phyloP scores from a whole-genome alignment of 148 eudicot species.

The Camellia lanceoleosa region DNA sequence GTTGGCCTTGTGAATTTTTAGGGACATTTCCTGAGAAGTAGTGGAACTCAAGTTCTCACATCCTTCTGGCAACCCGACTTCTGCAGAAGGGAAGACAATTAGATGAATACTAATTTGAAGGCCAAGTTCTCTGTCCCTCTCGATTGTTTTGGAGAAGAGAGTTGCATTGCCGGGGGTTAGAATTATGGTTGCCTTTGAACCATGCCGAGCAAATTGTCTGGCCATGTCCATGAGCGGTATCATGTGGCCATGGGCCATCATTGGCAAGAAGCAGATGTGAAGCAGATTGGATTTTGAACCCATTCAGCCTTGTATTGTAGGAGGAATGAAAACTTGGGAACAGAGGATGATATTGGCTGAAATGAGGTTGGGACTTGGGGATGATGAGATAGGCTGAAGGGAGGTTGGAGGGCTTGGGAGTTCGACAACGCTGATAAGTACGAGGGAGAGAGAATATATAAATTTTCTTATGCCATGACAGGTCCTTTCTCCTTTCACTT shows the following conservation, averaged over 20 bases:
- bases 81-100: conserved; percentile 13
- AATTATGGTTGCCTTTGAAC: conserved; percentile 10
- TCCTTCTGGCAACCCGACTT: conserved; percentile 17
- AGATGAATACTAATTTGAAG: not conserved
- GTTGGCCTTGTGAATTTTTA: not conserved
- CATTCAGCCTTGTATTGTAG: not conserved
- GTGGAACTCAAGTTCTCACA: conserved; percentile 13
- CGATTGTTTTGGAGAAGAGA: conserved; percentile 6
- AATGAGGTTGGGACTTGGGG: not conserved
- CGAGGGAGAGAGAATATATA: no score
- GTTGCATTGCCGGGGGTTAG: conserved; percentile 15
- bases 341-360: not conserved
- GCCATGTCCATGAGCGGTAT: conserved; percentile 26
- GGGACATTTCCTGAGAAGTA: conserved; percentile 20
- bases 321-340: not conserved
- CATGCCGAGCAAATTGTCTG: not conserved
- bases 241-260: conserved; percentile 19
- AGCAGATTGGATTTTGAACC: conserved; percentile 7
- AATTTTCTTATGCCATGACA: no score
- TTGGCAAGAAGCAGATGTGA: conserved; percentile 21
- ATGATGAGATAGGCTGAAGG: no score
- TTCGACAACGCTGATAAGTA: no score
- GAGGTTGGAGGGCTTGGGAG: not conserved
- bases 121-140: conserved; percentile 11
- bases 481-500: no score